Evolutionary conservation across 108 stramenopile genomes (phyloP), one percentile per base, ranked within the genome.

Genomic region (Cylindrotheca fusiformis): DNA sequence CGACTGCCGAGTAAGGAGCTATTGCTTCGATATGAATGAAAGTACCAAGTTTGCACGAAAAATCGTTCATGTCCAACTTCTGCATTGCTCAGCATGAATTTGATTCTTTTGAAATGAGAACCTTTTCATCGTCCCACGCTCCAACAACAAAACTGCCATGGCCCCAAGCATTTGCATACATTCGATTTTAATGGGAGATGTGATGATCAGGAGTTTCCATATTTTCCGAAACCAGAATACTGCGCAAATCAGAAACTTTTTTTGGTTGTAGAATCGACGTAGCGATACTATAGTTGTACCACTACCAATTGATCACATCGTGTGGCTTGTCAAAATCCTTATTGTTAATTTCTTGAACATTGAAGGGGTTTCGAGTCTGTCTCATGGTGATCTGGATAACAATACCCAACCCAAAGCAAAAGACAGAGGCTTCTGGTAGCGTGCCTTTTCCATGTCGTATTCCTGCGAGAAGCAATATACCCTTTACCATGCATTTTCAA

Each of bases 121-220:
- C 10, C 53, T 52, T 56, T 64, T 48, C n/a, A 58, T 51, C 19
- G 64, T 73, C 30, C 72, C 72, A 14, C 56, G 46, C 26, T 65
- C 24, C 20, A 57, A 29, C 3, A 64, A 54, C 24, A 63, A n/a
- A n/a, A n/a, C n/a, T 55, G 25, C 65, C 72, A 55, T 73, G 65
- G 41, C 64, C 64, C 72, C 72, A 73, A 27, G 10, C 12, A 49
- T 65, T 60, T 26, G 72, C 72, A 29, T 73, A 73, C 3, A 55
- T 63, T 36, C 52, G 45, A 55, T n/a, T n/a, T 65, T 73, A 58
- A 73, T 66, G 14, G 72, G 72, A 18, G 64, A 32, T 1, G 62
- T 55, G 14, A 29, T 29, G 17, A 60, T 48, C 27, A 73, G 30
- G 5, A 73, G 46, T 44, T 31, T 32, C 45, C 58, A 36, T 73